Evolutionary conservation across 305 asterid species (phyloP).

Genomic region (Ajuga reptans): DNA sequence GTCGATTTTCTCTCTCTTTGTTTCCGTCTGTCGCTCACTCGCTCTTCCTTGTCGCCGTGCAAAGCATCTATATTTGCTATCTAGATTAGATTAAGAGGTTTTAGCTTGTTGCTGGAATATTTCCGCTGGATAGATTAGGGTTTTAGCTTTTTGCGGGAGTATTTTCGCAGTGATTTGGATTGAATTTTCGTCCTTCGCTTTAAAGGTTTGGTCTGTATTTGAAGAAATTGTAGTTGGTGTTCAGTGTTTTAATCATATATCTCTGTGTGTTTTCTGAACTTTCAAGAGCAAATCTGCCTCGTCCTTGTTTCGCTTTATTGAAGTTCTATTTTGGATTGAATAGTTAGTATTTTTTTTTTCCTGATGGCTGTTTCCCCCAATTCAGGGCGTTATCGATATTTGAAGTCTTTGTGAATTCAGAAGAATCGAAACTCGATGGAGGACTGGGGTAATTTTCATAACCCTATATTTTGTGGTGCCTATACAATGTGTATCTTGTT

Average conservation of each 20-base stretch:
- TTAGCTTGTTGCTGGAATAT: not conserved
- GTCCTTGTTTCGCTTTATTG: not conserved
- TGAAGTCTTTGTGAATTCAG: slow-evolving; percentile 24
- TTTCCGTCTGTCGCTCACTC: not conserved
- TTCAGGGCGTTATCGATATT: slow-evolving; percentile 20
- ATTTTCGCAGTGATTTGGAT: not conserved
- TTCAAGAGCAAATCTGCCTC: not conserved
- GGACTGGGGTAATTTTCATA: slow-evolving; percentile 63
- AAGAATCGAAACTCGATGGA: slow-evolving; percentile 44
- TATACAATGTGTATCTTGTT: not conserved
- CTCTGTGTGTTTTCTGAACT: not conserved
- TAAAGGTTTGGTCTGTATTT: slow-evolving; percentile 20
- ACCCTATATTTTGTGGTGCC: not conserved
- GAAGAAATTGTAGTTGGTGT: slow-evolving; percentile 8
- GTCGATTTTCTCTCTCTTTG: not conserved
- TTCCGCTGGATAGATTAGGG: not conserved
- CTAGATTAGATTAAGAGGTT: slow-evolving; percentile 17
- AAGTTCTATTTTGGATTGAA: not conserved
- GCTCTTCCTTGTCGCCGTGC: slow-evolving; percentile 4
- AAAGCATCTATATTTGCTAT: not conserved
- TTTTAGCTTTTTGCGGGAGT: not conserved
- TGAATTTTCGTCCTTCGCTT: slow-evolving; percentile 7
- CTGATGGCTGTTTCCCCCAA: not conserved
- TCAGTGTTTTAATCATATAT: not conserved
- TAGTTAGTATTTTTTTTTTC: not conserved